A percentile compares a stretch with the other conserved stretches of the same genome.
Evolutionary conservation across 2,329 filamentous ascomycete species (phyloP).

Genomic region (Apiospora koreana): DNA sequence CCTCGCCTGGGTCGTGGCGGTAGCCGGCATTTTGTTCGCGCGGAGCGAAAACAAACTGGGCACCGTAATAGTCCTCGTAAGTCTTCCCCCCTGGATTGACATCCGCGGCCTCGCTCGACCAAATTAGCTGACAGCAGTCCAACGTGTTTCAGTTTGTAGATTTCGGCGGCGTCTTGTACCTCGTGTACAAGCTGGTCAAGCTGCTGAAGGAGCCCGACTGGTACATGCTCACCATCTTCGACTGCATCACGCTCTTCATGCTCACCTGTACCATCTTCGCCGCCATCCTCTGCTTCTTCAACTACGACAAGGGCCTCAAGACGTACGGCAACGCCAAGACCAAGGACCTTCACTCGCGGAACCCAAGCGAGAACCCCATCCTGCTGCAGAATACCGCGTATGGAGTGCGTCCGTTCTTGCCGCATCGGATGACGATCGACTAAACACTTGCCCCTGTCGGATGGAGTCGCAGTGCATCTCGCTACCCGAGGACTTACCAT

Average conservation of each 20-base stretch:
- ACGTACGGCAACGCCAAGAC: neutral
- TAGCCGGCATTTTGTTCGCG: neutral
- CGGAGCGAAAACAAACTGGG: neutral
- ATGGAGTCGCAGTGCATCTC: too few relatives aligned
- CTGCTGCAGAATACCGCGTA: neutral
- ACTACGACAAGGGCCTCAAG: conserved; percentile 1
- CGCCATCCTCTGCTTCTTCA: neutral
- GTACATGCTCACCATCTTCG: neutral
- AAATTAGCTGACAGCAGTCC: neutral
- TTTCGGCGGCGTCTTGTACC: neutral
- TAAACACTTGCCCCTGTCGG: neutral
- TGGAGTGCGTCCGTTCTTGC: neutral
- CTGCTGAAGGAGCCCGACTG: neutral
- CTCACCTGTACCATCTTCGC: neutral
- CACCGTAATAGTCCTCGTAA: neutral
- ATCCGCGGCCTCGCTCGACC: too few relatives aligned
- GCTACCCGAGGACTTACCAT: too few relatives aligned
- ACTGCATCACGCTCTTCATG: neutral
- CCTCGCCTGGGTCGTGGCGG: neutral
- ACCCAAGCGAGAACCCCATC: neutral
- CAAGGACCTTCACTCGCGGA: neutral
- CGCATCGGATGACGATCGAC: neutral
- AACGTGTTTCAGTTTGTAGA: neutral
- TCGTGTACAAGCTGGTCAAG: neutral
- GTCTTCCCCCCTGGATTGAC: neutral